Evolutionary conservation across 306 rosid species (phyloP), one percentile per base, ranked within the genome.

Genomic region (Delonix regia): DNA sequence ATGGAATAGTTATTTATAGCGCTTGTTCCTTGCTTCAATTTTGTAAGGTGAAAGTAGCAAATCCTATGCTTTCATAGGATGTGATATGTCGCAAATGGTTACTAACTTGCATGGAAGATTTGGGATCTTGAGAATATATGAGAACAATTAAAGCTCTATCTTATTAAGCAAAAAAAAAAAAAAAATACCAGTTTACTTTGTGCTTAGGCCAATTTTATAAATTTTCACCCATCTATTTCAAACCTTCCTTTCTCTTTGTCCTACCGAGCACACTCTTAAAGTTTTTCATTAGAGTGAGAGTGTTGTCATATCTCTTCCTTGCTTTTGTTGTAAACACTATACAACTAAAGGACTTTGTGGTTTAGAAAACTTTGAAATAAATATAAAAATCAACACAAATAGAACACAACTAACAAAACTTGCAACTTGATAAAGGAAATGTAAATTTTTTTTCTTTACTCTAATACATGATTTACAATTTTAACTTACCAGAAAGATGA

Each of bases 221-320:
- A 55, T 57, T 15, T 30, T 15, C 24, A n/a, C 15, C 52, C 68
- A 64, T 41, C 15, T n/a, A 19, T 60, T 57, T 62, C 28, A 25
- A 18, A 82, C 15, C 75, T 24, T 52, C 21, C 51, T 24, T 16
- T 55, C 19, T 63, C 69, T 62, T 74, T 69, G 42, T 70, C 51
- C 52, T 55, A 19, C 56, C 55, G 12, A 39, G 62, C 62, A 71
- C 66, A 18, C 76, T 66, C 7, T 42, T 42, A 7, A 52, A 22
- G 9, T 72, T 56, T 34, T 47, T 25, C 24, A 7, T 51, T 36
- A 15, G 38, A 71, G 64, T 41, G 34, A 44, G 55, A 44, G 56
- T 18, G n/a, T 5, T 68, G 38, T 2, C 28, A 68, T 22, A 68
- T 24, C n/a, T 68, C 38, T 44, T 25, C 4, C 30, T 3, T 44